Base-by-base conservation (phyloP, 2,329 filamentous ascomycete genomes). In the Aspergillus eucalypticola region DNA sequence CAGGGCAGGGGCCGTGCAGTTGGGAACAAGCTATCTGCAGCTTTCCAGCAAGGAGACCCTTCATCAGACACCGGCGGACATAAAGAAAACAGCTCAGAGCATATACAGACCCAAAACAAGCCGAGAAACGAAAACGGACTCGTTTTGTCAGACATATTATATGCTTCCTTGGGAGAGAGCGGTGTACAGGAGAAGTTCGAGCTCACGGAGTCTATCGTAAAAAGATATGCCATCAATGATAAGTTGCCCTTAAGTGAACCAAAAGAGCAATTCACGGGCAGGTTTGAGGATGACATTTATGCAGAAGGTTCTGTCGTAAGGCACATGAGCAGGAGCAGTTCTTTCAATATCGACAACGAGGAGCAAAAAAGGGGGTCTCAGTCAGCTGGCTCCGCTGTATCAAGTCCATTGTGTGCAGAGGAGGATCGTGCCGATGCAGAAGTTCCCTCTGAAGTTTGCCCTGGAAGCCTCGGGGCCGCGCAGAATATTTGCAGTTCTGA, bases 1-100 rank as follows among this genome's bases (percentile, higher is more conserved):
- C 42, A 56, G 56, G 67, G 69, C 17, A 68, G 67, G 58, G 70
- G 70, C 2, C 60, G 64, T 44, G 39, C 48, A 19, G 61, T 71
- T 21, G 70, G 67, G 1, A 23, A 66, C 46, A 71, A 69, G 38
- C 62, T 72, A 8, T 46, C 60, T 19, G 66, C 66, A 52, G 69
- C 68, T 2, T 61, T 72, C 8, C 54, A 58, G 8, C 58, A 54
- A 21, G 51, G 25, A 29, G 35, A 32, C n/a, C 23, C 23, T 32
- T 50, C n/a, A 8, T 17, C 46, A 29, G 25, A n/a, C 46, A 15
- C 17, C n/a, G 4, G 8, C 13, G 32, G 8, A 17, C 7, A 17
- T 8, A 21, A 44, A 32, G 54, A 50, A 3, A 15, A 32, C 21
- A n/a, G 35, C 10, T 15, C 21, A 17, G n/a, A 23, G 42, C n/a